Base-by-base conservation (phyloP, 495 filamentous ascomycete genomes). In the Penicillium cosmopolitanum region DNA sequence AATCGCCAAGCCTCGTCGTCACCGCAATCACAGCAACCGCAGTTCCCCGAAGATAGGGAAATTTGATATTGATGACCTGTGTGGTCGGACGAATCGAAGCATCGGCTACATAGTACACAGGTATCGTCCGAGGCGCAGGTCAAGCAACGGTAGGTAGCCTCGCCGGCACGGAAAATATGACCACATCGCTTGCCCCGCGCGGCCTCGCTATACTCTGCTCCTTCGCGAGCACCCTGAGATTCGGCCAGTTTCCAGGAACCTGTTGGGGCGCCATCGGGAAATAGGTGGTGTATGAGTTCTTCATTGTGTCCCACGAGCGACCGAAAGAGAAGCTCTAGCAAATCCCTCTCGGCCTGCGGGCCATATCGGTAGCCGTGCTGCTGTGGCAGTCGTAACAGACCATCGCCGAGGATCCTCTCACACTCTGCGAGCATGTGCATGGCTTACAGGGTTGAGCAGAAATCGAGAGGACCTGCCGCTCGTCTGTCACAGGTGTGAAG, bases 1-100 rank as follows among this genome's bases (percentile, higher is more conserved):
- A 85, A 69, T 66, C 84, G 85, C 95, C 95, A 98, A 7, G 95
- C 95, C 69, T 98, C 95, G 12, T 85, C 83, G 70, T 98, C 95
- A 46, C 95, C 96, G 68, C 95, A 98, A 67, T 98, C 95, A 70
- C 95, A 98, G 75, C 95, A 98, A 38, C 96, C 95, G 66, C 87
- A 92, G 67, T 96, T 97, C 2, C 94, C 94, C 1, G 86, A 85
- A 1, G 93, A 96, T 35, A 96, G 83, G 51, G 79, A 89, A 46
- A 97, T 88, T 62, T 90, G 86, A 48, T 98, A 93, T 73, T 89
- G 89, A 69, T 98, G 95, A 25, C 86, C 92, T n/a, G 90, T 88
- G 73, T 98, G 95, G 68, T 98, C 95, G 13, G 93, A 97, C 7
- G 92, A 83, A 62, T 97, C 92, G 69, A 97, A 98, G 73, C 95